Percentiles rank a stretch among this genome's conserved stretches.
phyloP scores from a whole-genome alignment of 2,329 filamentous ascomycete species.

The Cordyceps militaris region DNA sequence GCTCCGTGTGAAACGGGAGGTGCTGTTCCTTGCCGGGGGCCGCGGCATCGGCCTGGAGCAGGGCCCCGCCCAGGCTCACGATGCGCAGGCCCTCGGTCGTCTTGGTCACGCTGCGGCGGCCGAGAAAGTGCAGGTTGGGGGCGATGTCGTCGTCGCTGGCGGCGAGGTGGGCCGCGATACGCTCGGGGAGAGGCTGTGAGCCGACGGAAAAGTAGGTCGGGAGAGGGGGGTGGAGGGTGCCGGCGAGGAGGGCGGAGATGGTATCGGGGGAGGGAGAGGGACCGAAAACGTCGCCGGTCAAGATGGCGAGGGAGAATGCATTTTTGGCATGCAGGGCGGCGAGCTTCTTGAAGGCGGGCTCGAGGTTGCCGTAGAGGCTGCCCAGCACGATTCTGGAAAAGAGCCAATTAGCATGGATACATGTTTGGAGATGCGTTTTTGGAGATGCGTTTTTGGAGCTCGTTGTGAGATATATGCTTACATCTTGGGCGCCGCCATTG shows the following conservation, averaged over 20 bases:
- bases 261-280: conserved; percentile 45
- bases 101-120: conserved; percentile 79
- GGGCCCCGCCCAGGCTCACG: conserved; percentile 71
- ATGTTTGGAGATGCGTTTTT: conserved; percentile 17
- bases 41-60: conserved; percentile 30
- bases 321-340: conserved; percentile 78
- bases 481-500: conserved; percentile 45
- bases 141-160: conserved; percentile 67
- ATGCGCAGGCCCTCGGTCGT: conserved; percentile 85
- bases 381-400: conserved; percentile 68
- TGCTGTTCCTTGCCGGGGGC: conserved; percentile 52
- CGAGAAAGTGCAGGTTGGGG: conserved; percentile 84
- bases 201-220: conserved; percentile 90
- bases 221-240: conserved; percentile 66
- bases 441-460: too few species aligned
- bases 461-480: conserved; percentile 24
- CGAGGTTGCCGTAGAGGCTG: conserved; percentile 71
- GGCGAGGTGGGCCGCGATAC: conserved; percentile 56
- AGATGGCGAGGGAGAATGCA: conserved; percentile 75
- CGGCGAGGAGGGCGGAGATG: conserved; percentile 60
- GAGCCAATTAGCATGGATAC: not conserved
- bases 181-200: conserved; percentile 59
- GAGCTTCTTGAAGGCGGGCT: conserved; percentile 71
- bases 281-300: conserved; percentile 77
- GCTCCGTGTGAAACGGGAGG: conserved; percentile 68